These are phyloP conservation scores for Fraxinus quadrangulata DNA, from an alignment of 257 asterid species.

Conservation along the genomic window DNA sequence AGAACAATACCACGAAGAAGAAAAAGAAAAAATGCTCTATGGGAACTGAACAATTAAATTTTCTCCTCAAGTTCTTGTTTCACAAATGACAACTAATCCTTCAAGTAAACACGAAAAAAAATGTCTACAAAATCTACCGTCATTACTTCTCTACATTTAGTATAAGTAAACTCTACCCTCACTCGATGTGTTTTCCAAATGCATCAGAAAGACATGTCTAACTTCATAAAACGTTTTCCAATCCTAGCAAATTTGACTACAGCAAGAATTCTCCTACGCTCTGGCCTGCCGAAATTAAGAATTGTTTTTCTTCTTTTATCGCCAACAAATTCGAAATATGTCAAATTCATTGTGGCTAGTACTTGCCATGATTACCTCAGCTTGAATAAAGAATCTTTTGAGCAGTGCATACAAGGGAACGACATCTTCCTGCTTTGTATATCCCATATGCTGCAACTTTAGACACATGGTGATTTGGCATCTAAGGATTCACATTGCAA, in stretches of 20 bases:
- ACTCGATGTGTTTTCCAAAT: conserved; percentile 38
- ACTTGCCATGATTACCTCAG: conserved; percentile 21
- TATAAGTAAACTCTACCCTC: conserved; percentile 23
- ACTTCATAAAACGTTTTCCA: conserved; percentile 30
- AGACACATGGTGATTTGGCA: conserved; percentile 25
- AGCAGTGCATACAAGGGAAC: conserved; percentile 22
- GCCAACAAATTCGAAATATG: conserved; percentile 17
- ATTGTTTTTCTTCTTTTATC: conserved; percentile 24
- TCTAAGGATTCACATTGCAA: conserved; percentile 77
- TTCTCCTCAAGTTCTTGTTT: conserved; percentile 22
- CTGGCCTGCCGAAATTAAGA: conserved; percentile 24
- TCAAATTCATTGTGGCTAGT: conserved; percentile 30
- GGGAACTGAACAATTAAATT: conserved; percentile 24
- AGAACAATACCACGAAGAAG: conserved; percentile 6
- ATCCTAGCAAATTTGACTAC: conserved; percentile 33
- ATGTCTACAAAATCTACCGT: conserved; percentile 5
- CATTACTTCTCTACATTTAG: conserved; percentile 28
- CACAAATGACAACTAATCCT: conserved; percentile 28
- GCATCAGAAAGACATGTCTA: conserved; percentile 30
- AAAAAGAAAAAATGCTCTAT: conserved; percentile 12
- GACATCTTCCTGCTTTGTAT: conserved; percentile 22
- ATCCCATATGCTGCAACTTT: conserved; percentile 27
- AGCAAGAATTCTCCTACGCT: conserved; percentile 22
- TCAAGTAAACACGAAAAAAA: conserved; percentile 25
- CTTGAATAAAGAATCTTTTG: conserved; percentile 17